Conservation (phyloP, 2,329 filamentous ascomycete species). For the Ophiocordyceps polyrhachis-furcata region DNA sequence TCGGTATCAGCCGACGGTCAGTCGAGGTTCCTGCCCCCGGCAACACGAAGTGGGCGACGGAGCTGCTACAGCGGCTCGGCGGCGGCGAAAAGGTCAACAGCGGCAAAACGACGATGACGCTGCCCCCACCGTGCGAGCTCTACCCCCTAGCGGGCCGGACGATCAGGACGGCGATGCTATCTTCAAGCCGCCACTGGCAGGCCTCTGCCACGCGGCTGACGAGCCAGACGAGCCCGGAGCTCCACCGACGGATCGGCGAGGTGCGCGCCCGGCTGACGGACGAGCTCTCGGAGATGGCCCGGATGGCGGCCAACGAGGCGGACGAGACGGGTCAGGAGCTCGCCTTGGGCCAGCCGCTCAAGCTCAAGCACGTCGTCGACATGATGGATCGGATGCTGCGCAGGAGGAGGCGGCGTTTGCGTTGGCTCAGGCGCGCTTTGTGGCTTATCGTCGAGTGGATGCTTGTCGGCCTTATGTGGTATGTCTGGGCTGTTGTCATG, state of each 20-base stretch:
- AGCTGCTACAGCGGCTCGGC: neutral
- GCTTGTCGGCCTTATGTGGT: constrained; percentile 82
- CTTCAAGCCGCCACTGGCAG: constrained; percentile 36
- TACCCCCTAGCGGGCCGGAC: constrained; percentile 35
- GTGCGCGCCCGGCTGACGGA: constrained; percentile 27
- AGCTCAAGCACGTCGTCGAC: constrained; percentile 65
- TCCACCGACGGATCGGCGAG: constrained; percentile 27
- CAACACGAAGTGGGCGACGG: neutral
- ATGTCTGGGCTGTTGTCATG: constrained; percentile 78
- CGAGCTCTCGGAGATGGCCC: constrained; percentile 42
- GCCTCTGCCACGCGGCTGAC: constrained; percentile 40
- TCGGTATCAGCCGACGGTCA: constrained; percentile 54
- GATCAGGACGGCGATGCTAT: constrained; percentile 26
- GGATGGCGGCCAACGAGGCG: constrained; percentile 54
- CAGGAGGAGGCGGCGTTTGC: constrained; percentile 45
- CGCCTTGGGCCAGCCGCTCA: constrained; percentile 55
- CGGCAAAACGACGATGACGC: neutral
- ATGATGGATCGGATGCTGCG: constrained; percentile 60
- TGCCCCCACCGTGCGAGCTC: constrained; percentile 21
- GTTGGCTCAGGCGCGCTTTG: constrained; percentile 56
- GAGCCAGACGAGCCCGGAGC: constrained; percentile 32
- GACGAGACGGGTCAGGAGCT: constrained; percentile 63
- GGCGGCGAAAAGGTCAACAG: neutral
- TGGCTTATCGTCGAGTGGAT: constrained; percentile 79
- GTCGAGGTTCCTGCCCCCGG: constrained; percentile 15